These are phyloP conservation scores for Entomortierella parvispora DNA, from an alignment of 192 early-diverging fungal species.

Conservation along the genomic window DNA sequence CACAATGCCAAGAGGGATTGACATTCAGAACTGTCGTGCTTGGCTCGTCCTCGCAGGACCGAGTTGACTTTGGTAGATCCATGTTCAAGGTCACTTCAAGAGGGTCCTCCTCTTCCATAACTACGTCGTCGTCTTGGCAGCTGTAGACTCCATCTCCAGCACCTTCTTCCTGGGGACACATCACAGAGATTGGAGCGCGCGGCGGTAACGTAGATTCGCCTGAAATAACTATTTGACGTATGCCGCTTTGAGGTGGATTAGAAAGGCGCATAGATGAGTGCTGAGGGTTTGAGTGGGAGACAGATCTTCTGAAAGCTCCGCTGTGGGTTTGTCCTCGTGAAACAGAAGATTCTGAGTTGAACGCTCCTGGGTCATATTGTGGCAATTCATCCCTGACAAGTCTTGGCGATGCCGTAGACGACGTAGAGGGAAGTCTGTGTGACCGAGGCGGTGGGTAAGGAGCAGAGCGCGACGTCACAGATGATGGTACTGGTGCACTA, in stretches of 20 bases:
- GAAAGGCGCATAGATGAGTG: no score
- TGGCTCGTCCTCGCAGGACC: conserved; percentile 6
- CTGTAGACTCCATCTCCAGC: conserved; percentile 1
- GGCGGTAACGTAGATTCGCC: background rate
- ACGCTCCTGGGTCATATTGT: no score
- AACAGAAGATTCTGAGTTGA: no score
- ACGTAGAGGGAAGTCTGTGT: no score
- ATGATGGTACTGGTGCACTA: no score
- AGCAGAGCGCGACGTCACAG: no score
- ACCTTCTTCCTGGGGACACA: background rate
- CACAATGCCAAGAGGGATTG: conserved; percentile 42
- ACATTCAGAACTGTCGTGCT: conserved; percentile 29
- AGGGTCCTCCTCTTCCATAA: conserved; percentile 14
- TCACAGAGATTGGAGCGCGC: conserved; percentile 3
- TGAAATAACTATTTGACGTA: no score
- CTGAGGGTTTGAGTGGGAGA: conserved; percentile 13
- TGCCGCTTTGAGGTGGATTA: no score
- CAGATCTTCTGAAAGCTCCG: background rate
- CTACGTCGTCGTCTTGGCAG: background rate
- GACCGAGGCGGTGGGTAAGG: no score
- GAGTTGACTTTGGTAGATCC: conserved; percentile 35
- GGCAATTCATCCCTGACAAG: no score
- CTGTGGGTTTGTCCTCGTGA: no score
- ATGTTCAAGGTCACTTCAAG: conserved; percentile 44
- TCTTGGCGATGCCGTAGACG: no score